Conservation (phyloP, 352 stramenopile species). For the Pythium pectinolyticum region DNA sequence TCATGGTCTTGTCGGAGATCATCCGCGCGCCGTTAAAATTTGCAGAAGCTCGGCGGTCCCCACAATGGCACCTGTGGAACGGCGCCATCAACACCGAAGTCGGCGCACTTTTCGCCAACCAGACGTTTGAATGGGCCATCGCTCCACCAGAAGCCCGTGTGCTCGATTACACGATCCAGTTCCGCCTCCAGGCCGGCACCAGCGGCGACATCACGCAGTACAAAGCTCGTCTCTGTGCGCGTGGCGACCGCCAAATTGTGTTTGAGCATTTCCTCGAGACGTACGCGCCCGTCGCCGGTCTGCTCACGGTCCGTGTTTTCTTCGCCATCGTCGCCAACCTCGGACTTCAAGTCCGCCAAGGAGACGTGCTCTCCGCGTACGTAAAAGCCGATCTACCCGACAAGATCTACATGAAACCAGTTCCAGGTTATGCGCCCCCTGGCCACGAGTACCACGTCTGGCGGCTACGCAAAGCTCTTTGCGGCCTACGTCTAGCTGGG, state of each 20-base stretch:
- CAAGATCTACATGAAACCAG: background rate
- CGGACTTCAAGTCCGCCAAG: background rate
- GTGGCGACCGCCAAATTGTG: background rate
- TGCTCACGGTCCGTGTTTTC: conserved; percentile 8
- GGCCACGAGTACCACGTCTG: background rate
- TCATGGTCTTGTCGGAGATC: conserved; percentile 2
- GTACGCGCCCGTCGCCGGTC: background rate
- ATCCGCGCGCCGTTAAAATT: conserved; percentile 15
- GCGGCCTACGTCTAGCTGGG: background rate
- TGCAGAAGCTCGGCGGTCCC: conserved; percentile 1
- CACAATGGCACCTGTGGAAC: conserved; percentile 6
- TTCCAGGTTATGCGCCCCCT: background rate
- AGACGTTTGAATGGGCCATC: conserved; percentile 13
- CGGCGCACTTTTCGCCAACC: conserved; percentile 1
- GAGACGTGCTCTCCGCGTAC: conserved; percentile 8
- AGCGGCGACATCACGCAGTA: background rate
- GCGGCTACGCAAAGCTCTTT: conserved; percentile 10
- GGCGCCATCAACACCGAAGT: background rate
- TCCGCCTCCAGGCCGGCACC: background rate
- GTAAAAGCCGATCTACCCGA: conserved; percentile 2
- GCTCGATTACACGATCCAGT: conserved; percentile 17
- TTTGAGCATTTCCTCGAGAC: background rate
- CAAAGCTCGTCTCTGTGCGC: conserved; percentile 2
- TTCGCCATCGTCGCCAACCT: background rate
- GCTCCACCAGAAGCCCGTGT: background rate